Conservation (phyloP, 768 basidiomycete species). For the Russula virescens region DNA sequence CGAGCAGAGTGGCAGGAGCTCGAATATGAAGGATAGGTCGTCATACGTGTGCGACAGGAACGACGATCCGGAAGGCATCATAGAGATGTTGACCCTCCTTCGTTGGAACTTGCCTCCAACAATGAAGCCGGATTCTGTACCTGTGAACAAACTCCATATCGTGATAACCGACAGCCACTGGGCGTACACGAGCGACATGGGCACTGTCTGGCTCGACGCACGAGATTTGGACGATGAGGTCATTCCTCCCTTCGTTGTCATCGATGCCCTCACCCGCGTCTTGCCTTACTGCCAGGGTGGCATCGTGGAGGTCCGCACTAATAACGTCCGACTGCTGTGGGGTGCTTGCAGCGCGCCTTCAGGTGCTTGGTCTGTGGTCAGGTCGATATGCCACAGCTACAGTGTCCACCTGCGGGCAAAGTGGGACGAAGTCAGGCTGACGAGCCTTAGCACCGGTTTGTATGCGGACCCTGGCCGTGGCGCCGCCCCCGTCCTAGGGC, state of each 20-base stretch:
- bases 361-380: background rate
- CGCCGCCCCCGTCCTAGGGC: background rate
- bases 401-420: background rate
- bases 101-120: background rate
- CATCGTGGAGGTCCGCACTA: background rate
- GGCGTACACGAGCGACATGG: background rate
- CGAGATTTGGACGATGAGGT: background rate
- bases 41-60: too few species aligned
- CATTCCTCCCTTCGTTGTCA: background rate
- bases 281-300: background rate
- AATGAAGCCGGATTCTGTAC: background rate
- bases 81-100: background rate
- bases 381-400: background rate
- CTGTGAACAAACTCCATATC: background rate
- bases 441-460: too few species aligned
- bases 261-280: slow-evolving; percentile 8
- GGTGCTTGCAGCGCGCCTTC: background rate
- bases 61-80: slow-evolving; percentile 3
- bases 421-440: background rate
- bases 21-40: too few species aligned
- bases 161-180: background rate
- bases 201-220: background rate
- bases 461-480: too few species aligned
- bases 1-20: too few species aligned
- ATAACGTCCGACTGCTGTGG: slow-evolving; percentile 2